These are phyloP conservation scores for Aristolochia californica DNA, from an alignment of 164 flowering plant genomes.

Conservation along the genomic window DNA sequence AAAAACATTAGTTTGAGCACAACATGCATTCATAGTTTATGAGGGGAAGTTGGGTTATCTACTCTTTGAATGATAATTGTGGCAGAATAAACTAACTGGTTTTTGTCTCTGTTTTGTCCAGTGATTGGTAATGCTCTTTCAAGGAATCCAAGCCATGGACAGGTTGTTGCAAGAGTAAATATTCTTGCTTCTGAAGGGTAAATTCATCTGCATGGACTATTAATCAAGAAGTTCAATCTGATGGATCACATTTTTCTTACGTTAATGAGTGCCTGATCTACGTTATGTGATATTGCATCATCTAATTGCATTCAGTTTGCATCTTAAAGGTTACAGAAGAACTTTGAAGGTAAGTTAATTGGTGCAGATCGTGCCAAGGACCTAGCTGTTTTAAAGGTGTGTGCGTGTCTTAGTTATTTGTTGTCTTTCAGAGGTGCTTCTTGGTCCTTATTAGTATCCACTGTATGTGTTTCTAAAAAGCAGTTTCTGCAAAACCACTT, in stretches of 20 bases:
- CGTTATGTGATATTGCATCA: neutral
- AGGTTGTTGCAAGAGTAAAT: slow-evolving; percentile 90
- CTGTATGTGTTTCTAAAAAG: neutral
- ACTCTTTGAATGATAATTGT: neutral
- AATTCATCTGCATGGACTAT: slow-evolving; percentile 10
- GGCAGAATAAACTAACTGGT: slow-evolving; percentile 1
- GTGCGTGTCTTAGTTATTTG: neutral
- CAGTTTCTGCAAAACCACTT: neutral
- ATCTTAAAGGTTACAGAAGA: slow-evolving; percentile 65
- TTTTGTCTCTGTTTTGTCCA: slow-evolving; percentile 13
- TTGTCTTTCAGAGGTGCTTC: neutral
- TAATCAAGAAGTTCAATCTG: slow-evolving; percentile 7
- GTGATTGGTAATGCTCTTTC: slow-evolving; percentile 89
- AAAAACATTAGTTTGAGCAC: neutral
- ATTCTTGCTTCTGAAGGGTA: slow-evolving; percentile 91
- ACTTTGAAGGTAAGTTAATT: slow-evolving; percentile 74
- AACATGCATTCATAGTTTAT: neutral
- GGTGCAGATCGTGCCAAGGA: slow-evolving; percentile 98
- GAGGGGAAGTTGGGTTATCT: neutral
- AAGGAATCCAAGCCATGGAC: slow-evolving; percentile 64
- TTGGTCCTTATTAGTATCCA: neutral
- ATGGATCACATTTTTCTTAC: neutral
- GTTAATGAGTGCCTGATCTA: too few relatives aligned
- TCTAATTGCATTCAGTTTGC: neutral
- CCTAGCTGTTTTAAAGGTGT: slow-evolving; percentile 87